Evolutionary conservation across 164 flowering plant genomes (phyloP), one percentile per base, ranked within the genome.

Genomic region (Akebia trifoliata): DNA sequence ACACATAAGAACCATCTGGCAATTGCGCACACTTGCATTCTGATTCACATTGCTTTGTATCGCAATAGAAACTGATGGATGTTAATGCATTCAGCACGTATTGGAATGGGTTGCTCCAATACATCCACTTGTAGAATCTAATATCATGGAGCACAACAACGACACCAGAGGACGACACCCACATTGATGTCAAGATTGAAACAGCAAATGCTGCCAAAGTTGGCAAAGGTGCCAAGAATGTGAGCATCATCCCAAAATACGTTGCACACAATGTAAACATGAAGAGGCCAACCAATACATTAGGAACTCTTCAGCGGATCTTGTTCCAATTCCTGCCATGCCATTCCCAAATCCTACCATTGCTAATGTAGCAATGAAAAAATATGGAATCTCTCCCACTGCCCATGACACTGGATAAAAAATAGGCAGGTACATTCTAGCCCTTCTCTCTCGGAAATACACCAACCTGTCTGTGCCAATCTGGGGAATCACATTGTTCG

Each of bases 91-190:
- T 66, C 54, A 62, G 60, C 0, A 61, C 70, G 28, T 29, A 66
- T 40, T 68, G 75, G 57, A 72, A 67, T 42, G 69, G 75, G 59
- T 57, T 72, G 46, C 60, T 63, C 72, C 75, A 63, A 29, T 56
- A 72, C 53, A 72, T 64, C 63, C 66, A 63, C 32, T 50, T 25
- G 69, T 64, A 72, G 49, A 60, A 73, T 54, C 48, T 66, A 30
- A 65, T 66, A 46, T 61, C 70, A 18, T 65, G 59, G 30, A 62
- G 65, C 25, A 65, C 59, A 45, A 73, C 76, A 2, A 65, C 68
- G 12, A 73, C 68, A 8, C 76, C 69, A 37, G 69, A 73, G 50
- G 66, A 58, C 47, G 73, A 73, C 17, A 66, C 73, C 73, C 73
- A 73, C 29, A 73, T 31, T 50, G 76, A 73, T 25, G 71, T 73